Evolutionary conservation across 345 rosid species (phyloP).

Genomic region (Reutealis trisperma): DNA sequence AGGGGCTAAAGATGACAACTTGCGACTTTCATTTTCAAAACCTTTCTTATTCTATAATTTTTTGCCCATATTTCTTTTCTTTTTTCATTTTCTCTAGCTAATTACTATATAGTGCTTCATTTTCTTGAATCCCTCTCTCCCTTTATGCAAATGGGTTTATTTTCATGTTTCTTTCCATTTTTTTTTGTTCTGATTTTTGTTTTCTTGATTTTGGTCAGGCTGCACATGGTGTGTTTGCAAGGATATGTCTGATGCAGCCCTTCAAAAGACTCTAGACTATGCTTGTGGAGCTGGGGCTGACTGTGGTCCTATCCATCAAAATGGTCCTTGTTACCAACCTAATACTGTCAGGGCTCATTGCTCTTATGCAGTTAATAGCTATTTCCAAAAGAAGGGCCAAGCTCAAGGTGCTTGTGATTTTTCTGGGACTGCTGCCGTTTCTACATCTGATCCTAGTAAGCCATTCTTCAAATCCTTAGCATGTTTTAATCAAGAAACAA

Average conservation of each 20-base stretch:
- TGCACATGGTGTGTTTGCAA: conserved; percentile 91
- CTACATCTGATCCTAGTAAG: conserved; percentile 35
- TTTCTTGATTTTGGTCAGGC: conserved; percentile 31
- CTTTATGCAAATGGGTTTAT: too few relatives aligned
- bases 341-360: conserved; percentile 79
- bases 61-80: not conserved
- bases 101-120: not conserved
- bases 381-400: conserved; percentile 77
- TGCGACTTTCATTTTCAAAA: not conserved
- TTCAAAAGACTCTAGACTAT: conserved; percentile 81
- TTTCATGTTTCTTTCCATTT: not conserved
- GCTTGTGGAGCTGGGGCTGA: conserved; percentile 98
- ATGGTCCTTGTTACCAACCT: conserved; percentile 67
- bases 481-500: not conserved
- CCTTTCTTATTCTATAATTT: not conserved
- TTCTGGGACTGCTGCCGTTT: conserved; percentile 57
- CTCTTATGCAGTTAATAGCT: conserved; percentile 89
- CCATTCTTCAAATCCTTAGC: conserved; percentile 19
- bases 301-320: conserved; percentile 61
- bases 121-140: not conserved
- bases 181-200: too few relatives aligned
- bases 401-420: conserved; percentile 75
- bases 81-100: not conserved
- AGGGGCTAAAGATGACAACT: not conserved
- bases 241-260: conserved; percentile 46